Evolutionary conservation across 2,329 filamentous ascomycete genomes (phyloP), one percentile per base, ranked within the genome.

Genomic region (Oidium heveae): DNA sequence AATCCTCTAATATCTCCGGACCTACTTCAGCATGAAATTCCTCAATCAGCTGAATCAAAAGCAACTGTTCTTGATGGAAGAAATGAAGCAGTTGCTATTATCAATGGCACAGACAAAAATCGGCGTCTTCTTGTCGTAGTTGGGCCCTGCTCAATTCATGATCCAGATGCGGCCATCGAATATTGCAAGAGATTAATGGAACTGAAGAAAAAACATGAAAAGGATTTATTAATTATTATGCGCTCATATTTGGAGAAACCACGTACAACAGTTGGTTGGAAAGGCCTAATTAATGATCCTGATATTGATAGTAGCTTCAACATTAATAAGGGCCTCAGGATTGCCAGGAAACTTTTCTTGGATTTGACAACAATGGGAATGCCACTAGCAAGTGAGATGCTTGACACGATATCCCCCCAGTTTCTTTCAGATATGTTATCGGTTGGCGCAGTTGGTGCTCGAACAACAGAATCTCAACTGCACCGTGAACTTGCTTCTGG

Each of bases 221-320:
- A 88, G 64, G 86, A 96, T 66, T 76, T 98, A 39, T 75, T 93
- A 62, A 91, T 98, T 61, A 83, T 98, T 58, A 98, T 98, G 91
- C 84, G 91, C 62, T 85, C 86, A 59, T 98, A 98, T 76, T 79
- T 98, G 57, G 91, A 98, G 75, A 98, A 98, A 75, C 91, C 91
- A 22, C 81, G 91, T 59, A 98, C 91, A 32, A 98, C 91, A 0
- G 86, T 98, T 32, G 91, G 91, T 61, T 98, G 91, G 91, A 98
- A 98, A 73, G 91, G 91, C 52, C 73, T 98, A 63, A 94, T 98
- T 72, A 96, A 98, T 68, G 91, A 98, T 69, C 91, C 91, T 1
- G 89, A 96, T 65, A 94, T 98, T 66, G 88, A 96, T 69, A 89
- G 94, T 68, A 91, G 84, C 69, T 96, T 94, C 82, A 81, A 95